These are phyloP conservation scores for Annona squamosa DNA, from an alignment of 164 flowering plant species.

Conservation along the genomic window DNA sequence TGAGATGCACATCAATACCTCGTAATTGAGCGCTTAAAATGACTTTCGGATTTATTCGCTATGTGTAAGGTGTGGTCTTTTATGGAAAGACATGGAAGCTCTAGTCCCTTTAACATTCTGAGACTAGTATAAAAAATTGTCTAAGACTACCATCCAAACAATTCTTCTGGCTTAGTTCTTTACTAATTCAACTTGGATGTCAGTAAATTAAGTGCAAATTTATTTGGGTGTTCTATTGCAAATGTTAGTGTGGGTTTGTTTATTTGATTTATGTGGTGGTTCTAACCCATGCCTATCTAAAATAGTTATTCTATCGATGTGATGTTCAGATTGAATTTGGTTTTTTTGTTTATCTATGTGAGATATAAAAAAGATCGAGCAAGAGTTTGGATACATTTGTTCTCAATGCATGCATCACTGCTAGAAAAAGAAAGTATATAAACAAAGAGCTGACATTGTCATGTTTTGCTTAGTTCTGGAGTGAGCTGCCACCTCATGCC, in stretches of 20 bases:
- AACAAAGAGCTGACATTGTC: neutral
- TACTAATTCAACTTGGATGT: neutral
- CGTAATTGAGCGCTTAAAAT: neutral
- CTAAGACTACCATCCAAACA: too few species aligned
- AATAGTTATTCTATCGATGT: neutral
- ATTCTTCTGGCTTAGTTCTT: too few species aligned
- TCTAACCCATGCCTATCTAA: too few species aligned
- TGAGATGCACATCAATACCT: neutral
- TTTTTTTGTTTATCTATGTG: neutral
- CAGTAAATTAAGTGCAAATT: neutral
- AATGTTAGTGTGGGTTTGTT: neutral
- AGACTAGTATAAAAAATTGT: too few species aligned
- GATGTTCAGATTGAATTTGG: neutral
- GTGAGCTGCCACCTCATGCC: constrained; percentile 63
- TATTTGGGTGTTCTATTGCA: neutral
- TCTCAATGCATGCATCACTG: neutral
- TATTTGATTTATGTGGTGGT: neutral
- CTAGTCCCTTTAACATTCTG: too few species aligned
- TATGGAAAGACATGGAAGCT: too few species aligned
- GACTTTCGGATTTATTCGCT: neutral
- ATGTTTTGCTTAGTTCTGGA: constrained; percentile 65
- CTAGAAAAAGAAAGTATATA: neutral
- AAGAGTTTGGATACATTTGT: neutral
- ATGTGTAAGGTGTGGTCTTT: neutral
- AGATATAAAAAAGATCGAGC: neutral